Percentiles rank a stretch among this genome's conserved stretches.
phyloP scores from a whole-genome alignment of 2,329 filamentous ascomycete species.

The Dendrostoma leiphaemia region DNA sequence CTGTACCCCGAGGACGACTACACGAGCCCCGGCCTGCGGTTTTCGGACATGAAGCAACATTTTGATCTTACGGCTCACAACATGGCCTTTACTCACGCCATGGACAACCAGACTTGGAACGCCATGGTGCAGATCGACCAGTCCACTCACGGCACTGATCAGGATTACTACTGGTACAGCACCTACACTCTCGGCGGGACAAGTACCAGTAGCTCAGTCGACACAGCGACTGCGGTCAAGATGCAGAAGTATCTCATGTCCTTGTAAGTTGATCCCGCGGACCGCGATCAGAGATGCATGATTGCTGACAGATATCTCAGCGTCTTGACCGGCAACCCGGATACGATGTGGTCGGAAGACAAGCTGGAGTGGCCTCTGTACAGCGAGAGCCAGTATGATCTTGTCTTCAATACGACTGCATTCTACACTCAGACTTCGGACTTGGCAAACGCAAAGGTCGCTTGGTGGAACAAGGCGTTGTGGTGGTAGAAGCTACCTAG shows the following conservation, averaged over 20 bases:
- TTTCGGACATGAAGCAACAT: slow-evolving; percentile 34
- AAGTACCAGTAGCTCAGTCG: slow-evolving; percentile 23
- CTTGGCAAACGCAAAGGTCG: slow-evolving; percentile 27
- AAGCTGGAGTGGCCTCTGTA: slow-evolving; percentile 33
- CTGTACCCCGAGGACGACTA: slow-evolving; percentile 33
- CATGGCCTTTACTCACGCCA: slow-evolving; percentile 31
- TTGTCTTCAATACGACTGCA: slow-evolving; percentile 32
- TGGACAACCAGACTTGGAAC: slow-evolving; percentile 36
- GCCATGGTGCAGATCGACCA: slow-evolving; percentile 29
- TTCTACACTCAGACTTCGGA: slow-evolving; percentile 29
- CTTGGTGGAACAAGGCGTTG: slow-evolving; percentile 33
- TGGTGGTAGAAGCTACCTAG: slow-evolving; percentile 34
- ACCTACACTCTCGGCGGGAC: slow-evolving; percentile 24
- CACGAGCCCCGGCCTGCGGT: slow-evolving; percentile 31
- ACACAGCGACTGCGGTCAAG: slow-evolving; percentile 25
- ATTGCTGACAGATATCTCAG: too few relatives aligned
- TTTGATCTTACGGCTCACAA: slow-evolving; percentile 33
- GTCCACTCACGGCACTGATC: slow-evolving; percentile 34
- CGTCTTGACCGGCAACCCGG: slow-evolving; percentile 28
- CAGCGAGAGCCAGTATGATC: slow-evolving; percentile 24
- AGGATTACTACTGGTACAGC: slow-evolving; percentile 33
- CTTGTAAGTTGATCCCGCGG: too few relatives aligned
- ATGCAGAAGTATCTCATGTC: slow-evolving; percentile 32
- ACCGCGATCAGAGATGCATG: too few relatives aligned
- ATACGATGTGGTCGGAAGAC: slow-evolving; percentile 30